Evolutionary conservation across 805 yeast species (phyloP), one percentile per base, ranked within the genome.

Genomic region (Ogataea parapolymorpha): DNA sequence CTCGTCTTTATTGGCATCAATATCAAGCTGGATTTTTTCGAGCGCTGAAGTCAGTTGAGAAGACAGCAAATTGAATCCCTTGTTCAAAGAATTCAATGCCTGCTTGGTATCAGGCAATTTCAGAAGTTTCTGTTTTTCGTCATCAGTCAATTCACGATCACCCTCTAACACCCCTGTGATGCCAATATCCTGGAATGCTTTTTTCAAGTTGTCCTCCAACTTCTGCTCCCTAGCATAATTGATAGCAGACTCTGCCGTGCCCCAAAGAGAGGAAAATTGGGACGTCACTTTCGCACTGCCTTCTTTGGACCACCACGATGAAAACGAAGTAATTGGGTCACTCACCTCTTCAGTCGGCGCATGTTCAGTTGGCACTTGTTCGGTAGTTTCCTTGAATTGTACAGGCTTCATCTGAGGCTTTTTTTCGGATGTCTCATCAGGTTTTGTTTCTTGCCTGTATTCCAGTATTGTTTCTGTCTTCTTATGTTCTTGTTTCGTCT

Each of bases 301-400:
- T 32, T 79, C 79, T 1, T 70, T 70, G 3, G 77, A 74, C 88
- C 89, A 83, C 93, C 95, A 85, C 27, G 71, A 77, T 4, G 88
- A 71, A 36, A 84, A 63, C 2, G 86, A 73, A 0, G 80, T 70
- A 26, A 83, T 72, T 12, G 90, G 88, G 53, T 82, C 88, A 45
- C 70, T 61, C 6, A 50, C 53, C 7, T 31, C 28, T 26, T 38
- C 42, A 23, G 14, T 27, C 5, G 35, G 7, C 22, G 22, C 8
- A 20, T 20, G 17, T 12, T 33, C 40, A 12, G 14, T 27, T 23
- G 30, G 22, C 9, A 3, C n/a, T 25, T 6, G 27, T 11, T 12
- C 12, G 2, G 14, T 25, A 9, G 27, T n/a, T 25, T 25, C 27
- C 5, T 25, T 12, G 14, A 3, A 6, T 25, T 25, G 27, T 5